Evolutionary conservation across 257 asterid species (phyloP).

Genomic region (Osmanthus fragrans): DNA sequence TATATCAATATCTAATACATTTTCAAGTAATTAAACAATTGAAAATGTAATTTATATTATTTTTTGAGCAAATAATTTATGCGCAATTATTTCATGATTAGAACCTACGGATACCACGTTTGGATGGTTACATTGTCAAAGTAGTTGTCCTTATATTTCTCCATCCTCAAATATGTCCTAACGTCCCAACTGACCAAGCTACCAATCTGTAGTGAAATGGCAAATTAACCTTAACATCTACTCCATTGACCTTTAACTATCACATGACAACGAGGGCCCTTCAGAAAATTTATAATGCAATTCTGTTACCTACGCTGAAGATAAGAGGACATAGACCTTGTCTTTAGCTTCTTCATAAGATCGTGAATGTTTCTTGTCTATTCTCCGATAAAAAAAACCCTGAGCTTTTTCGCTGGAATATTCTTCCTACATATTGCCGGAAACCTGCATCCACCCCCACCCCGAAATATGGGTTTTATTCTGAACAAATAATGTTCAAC

Average conservation of each 20-base stretch:
- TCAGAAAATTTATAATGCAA: conserved; percentile 20
- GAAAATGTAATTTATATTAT: too few relatives aligned
- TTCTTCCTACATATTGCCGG: conserved; percentile 34
- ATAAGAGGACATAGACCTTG: conserved; percentile 25
- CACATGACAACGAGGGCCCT: background rate
- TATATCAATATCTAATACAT: too few relatives aligned
- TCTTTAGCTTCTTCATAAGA: conserved; percentile 41
- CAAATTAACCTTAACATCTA: background rate
- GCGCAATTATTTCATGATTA: too few relatives aligned
- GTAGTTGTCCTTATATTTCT: background rate
- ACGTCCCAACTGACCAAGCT: conserved; percentile 22
- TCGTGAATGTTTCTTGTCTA: conserved; percentile 6
- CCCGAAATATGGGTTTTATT: conserved; percentile 25
- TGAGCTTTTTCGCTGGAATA: background rate
- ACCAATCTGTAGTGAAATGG: background rate
- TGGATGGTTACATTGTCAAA: background rate
- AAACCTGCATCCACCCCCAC: background rate
- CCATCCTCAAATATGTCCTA: background rate
- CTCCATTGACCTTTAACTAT: background rate
- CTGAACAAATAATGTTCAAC: conserved; percentile 12
- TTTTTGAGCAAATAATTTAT: too few relatives aligned
- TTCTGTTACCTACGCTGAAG: conserved; percentile 24
- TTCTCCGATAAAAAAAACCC: conserved; percentile 10
- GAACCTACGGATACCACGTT: too few relatives aligned
- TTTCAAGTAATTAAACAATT: too few relatives aligned